A percentile compares a stretch with the other conserved stretches of the same genome.
These are phyloP conservation scores for Fusarium robinianum DNA, from an alignment of 2,329 filamentous ascomycete genomes.

Conservation along the genomic window DNA sequence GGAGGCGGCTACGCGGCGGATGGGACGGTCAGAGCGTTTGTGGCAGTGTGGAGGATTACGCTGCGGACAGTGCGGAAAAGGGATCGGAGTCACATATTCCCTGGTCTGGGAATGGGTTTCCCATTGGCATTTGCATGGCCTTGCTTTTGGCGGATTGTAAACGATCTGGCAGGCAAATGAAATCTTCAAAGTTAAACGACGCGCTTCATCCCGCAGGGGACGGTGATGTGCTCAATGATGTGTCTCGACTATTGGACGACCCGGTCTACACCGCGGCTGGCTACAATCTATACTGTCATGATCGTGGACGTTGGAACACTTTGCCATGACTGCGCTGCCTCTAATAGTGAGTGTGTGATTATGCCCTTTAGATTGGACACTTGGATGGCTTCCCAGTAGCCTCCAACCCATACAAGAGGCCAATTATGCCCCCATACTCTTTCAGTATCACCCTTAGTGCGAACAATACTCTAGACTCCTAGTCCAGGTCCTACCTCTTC, in stretches of 20 bases:
- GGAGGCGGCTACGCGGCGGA: constrained; percentile 15
- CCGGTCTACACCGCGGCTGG: neutral
- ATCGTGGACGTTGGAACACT: no score
- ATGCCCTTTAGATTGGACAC: no score
- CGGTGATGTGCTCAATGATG: constrained; percentile 35
- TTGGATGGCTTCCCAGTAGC: no score
- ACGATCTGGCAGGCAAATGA: constrained; percentile 57
- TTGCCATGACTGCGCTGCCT: no score
- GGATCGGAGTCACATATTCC: constrained; percentile 46
- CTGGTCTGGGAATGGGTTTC: constrained; percentile 48
- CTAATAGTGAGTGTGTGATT: no score
- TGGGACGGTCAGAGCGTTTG: constrained; percentile 19
- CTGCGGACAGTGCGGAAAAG: constrained; percentile 39
- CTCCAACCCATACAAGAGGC: no score
- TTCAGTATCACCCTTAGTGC: no score
- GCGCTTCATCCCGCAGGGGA: constrained; percentile 25
- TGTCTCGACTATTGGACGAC: constrained; percentile 25
- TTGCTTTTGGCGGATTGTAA: constrained; percentile 55
- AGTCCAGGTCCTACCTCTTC: no score
- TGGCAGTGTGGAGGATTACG: constrained; percentile 32
- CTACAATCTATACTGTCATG: neutral
- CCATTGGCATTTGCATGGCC: constrained; percentile 57
- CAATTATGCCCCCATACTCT: no score
- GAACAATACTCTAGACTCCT: no score
- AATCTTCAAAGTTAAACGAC: constrained; percentile 50